Evolutionary conservation across 2,329 filamentous ascomycete species (phyloP).

Genomic region (Trichophyton simii): DNA sequence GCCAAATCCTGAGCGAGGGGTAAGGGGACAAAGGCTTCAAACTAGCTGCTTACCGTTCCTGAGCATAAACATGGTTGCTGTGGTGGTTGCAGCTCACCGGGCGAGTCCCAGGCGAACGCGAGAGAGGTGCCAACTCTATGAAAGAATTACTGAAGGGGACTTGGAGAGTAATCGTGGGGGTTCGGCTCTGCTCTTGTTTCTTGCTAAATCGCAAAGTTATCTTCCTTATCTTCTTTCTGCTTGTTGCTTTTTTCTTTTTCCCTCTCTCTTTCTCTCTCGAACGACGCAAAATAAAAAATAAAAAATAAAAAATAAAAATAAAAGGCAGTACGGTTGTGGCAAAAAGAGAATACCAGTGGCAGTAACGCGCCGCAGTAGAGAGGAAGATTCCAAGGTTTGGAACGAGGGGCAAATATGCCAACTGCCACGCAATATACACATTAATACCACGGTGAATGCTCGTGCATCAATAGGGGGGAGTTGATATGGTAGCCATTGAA

Average conservation of each 20-base stretch:
- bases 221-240: too few relatives aligned
- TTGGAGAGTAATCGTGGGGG: too few relatives aligned
- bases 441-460: neutral
- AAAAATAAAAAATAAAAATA: too few relatives aligned
- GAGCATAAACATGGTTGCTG: conserved; percentile 43
- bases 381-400: neutral
- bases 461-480: neutral
- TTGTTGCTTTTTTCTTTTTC: too few relatives aligned
- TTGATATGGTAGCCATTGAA: neutral
- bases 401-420: neutral
- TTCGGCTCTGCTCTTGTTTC: too few relatives aligned
- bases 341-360: neutral
- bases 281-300: neutral
- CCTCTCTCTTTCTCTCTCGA: too few relatives aligned
- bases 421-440: neutral
- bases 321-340: neutral
- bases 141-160: neutral
- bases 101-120: neutral
- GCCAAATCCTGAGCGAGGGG: conserved; percentile 13
- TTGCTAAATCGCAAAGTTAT: too few relatives aligned
- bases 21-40: conserved; percentile 14
- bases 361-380: neutral
- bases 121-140: neutral
- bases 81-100: neutral
- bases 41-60: conserved; percentile 37